Conservation (phyloP, 163 green algal genomes). For the Volvox carteri region DNA sequence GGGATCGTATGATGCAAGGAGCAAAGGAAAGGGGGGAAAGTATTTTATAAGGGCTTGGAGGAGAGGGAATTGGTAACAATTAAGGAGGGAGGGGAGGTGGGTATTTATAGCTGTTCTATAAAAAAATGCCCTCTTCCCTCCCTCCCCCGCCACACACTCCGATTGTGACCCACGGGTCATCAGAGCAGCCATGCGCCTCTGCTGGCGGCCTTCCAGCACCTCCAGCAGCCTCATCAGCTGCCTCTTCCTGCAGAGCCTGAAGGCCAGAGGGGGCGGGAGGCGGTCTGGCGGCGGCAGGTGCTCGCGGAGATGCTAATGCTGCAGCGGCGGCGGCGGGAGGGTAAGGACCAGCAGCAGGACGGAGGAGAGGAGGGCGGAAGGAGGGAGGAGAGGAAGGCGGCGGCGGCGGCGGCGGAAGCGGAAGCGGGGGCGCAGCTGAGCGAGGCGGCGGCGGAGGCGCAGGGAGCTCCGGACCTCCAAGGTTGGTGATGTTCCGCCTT, state of each 20-base stretch:
- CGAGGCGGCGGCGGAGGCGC: too few relatives aligned
- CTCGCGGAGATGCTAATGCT: background rate
- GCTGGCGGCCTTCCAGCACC: slow-evolving; percentile 30
- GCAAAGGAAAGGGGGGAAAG: too few relatives aligned
- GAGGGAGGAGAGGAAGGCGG: background rate
- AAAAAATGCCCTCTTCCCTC: background rate
- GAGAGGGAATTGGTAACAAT: too few relatives aligned
- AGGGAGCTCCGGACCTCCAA: too few relatives aligned
- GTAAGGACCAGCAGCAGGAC: background rate
- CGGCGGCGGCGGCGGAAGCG: background rate
- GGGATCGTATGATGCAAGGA: too few relatives aligned
- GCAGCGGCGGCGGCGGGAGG: background rate
- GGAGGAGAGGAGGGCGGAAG: background rate
- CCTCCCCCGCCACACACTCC: background rate
- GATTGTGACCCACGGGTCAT: background rate
- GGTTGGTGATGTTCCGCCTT: too few relatives aligned
- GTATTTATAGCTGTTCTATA: too few relatives aligned
- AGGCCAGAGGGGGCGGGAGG: background rate
- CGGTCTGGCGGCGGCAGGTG: background rate
- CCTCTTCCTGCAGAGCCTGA: background rate
- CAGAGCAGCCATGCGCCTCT: slow-evolving; percentile 45
- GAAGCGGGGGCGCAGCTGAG: background rate
- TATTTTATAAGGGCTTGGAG: too few relatives aligned
- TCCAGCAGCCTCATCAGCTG: background rate
- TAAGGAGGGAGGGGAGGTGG: too few relatives aligned